A percentile compares a stretch with the other conserved stretches of the same genome.
Evolutionary conservation across 225 moss, liverwort and hornwort genomes (phyloP).

Genomic region (Polytrichum formosum): DNA sequence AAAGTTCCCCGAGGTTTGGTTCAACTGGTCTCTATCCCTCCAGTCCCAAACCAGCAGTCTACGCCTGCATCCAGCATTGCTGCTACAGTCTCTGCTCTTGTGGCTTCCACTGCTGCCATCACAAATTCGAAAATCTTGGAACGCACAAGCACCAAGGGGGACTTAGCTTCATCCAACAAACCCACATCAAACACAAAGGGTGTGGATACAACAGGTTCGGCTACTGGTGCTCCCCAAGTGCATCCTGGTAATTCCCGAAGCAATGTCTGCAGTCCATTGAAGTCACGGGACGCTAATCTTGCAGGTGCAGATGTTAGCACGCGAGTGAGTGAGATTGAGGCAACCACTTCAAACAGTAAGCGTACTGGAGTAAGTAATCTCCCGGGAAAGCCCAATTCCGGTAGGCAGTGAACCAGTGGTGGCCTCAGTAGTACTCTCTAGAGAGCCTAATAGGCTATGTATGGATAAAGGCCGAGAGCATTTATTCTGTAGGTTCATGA

Average conservation of each 20-base stretch:
- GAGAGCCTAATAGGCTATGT: neutral
- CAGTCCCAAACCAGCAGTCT: constrained; percentile 1
- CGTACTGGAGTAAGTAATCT: constrained; percentile 18
- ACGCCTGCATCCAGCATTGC: neutral
- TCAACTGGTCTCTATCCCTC: constrained; percentile 39
- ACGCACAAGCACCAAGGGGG: constrained; percentile 5
- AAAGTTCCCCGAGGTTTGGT: constrained; percentile 46
- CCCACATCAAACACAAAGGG: neutral
- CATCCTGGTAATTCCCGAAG: constrained; percentile 30
- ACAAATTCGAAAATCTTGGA: constrained; percentile 9
- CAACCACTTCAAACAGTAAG: constrained; percentile 28
- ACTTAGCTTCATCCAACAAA: constrained; percentile 14
- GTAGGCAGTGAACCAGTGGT: constrained; percentile 16
- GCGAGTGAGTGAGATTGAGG: constrained; percentile 24
- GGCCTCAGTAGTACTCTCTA: neutral
- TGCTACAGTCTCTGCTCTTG: constrained; percentile 7
- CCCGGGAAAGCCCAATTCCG: constrained; percentile 8
- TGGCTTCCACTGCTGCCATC: constrained; percentile 7
- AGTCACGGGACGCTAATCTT: constrained; percentile 16
- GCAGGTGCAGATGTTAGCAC: constrained; percentile 9
- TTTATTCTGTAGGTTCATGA: constrained; percentile 31
- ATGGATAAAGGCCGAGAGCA: constrained; percentile 28
- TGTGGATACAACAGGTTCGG: neutral
- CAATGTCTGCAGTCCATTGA: constrained; percentile 32
- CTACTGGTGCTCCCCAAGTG: constrained; percentile 10